Conservation (phyloP, 352 stramenopile species). For the Globisporangium heterothallicum region DNA sequence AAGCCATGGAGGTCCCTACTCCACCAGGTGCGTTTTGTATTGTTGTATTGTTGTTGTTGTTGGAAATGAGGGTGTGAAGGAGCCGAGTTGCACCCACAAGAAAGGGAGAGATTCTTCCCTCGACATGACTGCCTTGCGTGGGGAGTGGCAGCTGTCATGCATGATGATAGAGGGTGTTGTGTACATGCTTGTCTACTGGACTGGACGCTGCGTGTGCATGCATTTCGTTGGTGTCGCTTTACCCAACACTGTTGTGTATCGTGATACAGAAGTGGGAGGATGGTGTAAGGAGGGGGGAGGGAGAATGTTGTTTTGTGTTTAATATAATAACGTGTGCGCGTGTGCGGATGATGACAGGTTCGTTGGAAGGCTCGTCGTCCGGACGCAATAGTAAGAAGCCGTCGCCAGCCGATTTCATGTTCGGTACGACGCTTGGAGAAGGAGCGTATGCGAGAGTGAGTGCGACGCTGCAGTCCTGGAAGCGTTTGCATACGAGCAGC, state of each 20-base stretch:
- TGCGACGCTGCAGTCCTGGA: constrained; percentile 8
- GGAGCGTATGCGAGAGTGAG: constrained; percentile 77
- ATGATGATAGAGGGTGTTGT: too few species aligned
- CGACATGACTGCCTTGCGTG: too few species aligned
- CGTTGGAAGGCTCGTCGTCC: constrained; percentile 28
- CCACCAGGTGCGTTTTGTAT: constrained; percentile 22
- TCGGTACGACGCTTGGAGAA: constrained; percentile 82
- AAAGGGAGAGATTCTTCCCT: too few species aligned
- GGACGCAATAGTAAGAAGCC: constrained; percentile 60
- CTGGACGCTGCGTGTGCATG: too few species aligned
- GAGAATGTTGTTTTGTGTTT: too few species aligned
- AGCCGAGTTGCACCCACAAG: background rate
- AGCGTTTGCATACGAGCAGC: background rate
- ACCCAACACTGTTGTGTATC: too few species aligned
- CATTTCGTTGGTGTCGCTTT: too few species aligned
- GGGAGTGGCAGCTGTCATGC: too few species aligned
- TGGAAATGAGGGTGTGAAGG: background rate
- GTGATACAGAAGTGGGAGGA: background rate
- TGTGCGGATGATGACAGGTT: constrained; percentile 14
- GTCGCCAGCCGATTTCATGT: constrained; percentile 86
- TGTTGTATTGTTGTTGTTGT: background rate
- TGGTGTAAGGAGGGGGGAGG: background rate
- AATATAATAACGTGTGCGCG: background rate
- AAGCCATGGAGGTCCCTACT: constrained; percentile 21
- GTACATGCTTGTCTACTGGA: too few species aligned